Evolutionary conservation across 129 eudicot genomes (phyloP), one percentile per base, ranked within the genome.

Genomic region (Deinandra increscens): DNA sequence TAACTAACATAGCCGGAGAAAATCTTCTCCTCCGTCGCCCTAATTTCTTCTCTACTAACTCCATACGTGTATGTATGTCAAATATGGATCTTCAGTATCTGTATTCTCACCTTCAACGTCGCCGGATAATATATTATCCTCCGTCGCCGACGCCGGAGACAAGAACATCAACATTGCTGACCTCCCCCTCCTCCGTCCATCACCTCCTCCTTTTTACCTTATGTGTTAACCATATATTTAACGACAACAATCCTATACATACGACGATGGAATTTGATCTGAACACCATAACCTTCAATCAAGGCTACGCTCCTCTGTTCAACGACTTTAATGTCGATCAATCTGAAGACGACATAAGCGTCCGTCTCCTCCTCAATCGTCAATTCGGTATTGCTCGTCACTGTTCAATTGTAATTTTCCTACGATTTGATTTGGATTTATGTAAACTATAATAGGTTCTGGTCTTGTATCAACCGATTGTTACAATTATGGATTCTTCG

Each of bases 401-500:
- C 9, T 7, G 46, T 12, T 2, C 39, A 9, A 69, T 4, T 2
- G 31, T 26, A 26, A 26, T 26, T 59, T 49, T 1, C 64, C 4
- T 69, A 20, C 11, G 56, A 53, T 64, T 69, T 70, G 68, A 6
- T 7, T 59, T 81, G 5, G 3, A 1, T 26, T 26, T 60, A 18
- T 34, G n/a, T 63, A 3, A 71, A 41, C 55, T 60, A n/a, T 43
- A 17, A 33, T 88, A 89, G 98, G 95, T 17, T 86, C 95, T 18
- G 98, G 98, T 15, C 77, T 93, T 22, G 83, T 93, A 44, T 93
- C 98, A 53, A 77, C 90, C 2, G 94, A 93, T 71, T 93, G 87
- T 81, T 93, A 89, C 86, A 87, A 84, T 73, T 89, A 89, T 66
- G 97, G 95, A 14, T 88, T 89, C 84, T 93, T 89, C 74, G 85